Evolutionary conservation across 2,329 filamentous ascomycete species (phyloP).

Genomic region (Fusarium heterosporum): DNA sequence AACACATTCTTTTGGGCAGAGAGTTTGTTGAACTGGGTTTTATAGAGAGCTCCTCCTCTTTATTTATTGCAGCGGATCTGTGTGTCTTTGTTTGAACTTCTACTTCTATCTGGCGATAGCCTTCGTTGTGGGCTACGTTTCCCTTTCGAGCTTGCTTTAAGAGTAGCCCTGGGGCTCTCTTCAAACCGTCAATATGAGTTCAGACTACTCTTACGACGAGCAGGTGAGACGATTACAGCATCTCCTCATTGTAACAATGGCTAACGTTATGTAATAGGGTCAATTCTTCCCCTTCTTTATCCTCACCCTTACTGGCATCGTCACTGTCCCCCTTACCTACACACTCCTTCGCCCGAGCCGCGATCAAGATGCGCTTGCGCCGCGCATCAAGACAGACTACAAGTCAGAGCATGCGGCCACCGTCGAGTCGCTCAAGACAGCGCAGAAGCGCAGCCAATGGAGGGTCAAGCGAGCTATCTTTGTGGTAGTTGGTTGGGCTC

Average conservation of each 20-base stretch:
- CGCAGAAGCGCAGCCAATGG: slow-evolving; percentile 90
- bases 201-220: slow-evolving; percentile 98
- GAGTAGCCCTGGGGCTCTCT: slow-evolving; percentile 53
- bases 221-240: slow-evolving; percentile 63
- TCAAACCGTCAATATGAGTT: slow-evolving; percentile 75
- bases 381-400: slow-evolving; percentile 84
- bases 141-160: slow-evolving; percentile 27
- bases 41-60: slow-evolving; percentile 15
- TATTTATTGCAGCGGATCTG: slow-evolving; percentile 17
- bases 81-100: slow-evolving; percentile 21
- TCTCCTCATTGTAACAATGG: background rate
- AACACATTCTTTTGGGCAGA: slow-evolving; percentile 35
- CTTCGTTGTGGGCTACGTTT: slow-evolving; percentile 35
- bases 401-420: slow-evolving; percentile 84
- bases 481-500: slow-evolving; percentile 79
- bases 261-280: slow-evolving; percentile 64
- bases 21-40: slow-evolving; percentile 8
- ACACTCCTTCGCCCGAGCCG: slow-evolving; percentile 83
- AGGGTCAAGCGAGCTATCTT: slow-evolving; percentile 85
- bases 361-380: slow-evolving; percentile 81
- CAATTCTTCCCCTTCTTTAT: slow-evolving; percentile 99
- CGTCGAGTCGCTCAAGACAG: slow-evolving; percentile 83
- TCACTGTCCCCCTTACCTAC: slow-evolving; percentile 92
- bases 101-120: slow-evolving; percentile 12
- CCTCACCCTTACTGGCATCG: slow-evolving; percentile 85